These are phyloP conservation scores for Entomortierella parvispora DNA, from an alignment of 192 early-diverging fungal species.

Conservation along the genomic window DNA sequence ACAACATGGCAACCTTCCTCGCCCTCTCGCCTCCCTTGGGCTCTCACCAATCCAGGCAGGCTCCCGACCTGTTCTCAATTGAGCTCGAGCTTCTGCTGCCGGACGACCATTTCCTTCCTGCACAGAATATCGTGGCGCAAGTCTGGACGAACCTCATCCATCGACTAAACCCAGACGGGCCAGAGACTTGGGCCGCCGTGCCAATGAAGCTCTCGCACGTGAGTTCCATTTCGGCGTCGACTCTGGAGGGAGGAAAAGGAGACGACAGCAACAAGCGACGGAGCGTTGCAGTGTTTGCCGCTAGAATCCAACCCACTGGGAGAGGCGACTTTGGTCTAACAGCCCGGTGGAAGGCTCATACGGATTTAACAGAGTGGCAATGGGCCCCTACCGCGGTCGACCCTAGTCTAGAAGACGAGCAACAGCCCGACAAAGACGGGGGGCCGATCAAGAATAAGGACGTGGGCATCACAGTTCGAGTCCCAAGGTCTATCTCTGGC, in stretches of 20 bases:
- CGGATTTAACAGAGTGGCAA: conserved; percentile 28
- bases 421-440: conserved; percentile 1
- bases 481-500: conserved; percentile 26
- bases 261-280: not conserved
- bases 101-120: conserved; percentile 43
- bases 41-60: conserved; percentile 22
- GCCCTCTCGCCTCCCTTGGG: conserved; percentile 35
- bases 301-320: conserved; percentile 33
- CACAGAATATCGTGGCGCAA: conserved; percentile 32
- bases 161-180: conserved; percentile 33
- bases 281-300: conserved; percentile 39
- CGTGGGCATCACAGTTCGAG: conserved; percentile 26
- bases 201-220: conserved; percentile 44
- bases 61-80: conserved; percentile 37
- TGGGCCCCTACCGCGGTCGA: conserved; percentile 24
- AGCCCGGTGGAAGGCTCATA: conserved; percentile 39
- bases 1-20: conserved; percentile 38
- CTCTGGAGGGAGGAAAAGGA: too few relatives aligned
- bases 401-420: not conserved
- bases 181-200: conserved; percentile 31
- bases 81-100: conserved; percentile 31
- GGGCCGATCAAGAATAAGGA: conserved; percentile 5
- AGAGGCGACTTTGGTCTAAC: conserved; percentile 49
- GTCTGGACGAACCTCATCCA: conserved; percentile 50
- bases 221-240: conserved; percentile 2